Percentiles rank a stretch among this genome's conserved stretches.
Conservation (phyloP, 2,329 filamentous ascomycete species). For the Phialemonium atrogriseum region DNA sequence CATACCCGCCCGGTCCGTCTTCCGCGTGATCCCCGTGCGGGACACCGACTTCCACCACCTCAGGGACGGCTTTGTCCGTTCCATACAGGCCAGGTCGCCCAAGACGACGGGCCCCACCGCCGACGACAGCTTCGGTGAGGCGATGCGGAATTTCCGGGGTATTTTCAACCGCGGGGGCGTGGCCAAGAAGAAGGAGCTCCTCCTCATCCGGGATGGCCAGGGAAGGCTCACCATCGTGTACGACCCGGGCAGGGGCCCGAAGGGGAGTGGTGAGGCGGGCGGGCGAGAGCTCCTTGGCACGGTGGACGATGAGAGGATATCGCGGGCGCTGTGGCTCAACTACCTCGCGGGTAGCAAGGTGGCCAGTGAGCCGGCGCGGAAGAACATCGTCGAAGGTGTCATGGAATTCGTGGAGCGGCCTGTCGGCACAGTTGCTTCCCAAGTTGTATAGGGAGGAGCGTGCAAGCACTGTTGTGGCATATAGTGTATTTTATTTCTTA, state of each 20-base stretch:
- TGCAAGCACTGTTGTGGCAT: no score
- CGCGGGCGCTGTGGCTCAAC: constrained; percentile 77
- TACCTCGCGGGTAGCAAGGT: constrained; percentile 84
- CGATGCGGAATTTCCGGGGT: constrained; percentile 69
- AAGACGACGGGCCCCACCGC: constrained; percentile 26
- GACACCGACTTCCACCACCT: constrained; percentile 93
- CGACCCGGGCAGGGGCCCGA: constrained; percentile 39
- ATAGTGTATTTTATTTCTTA: no score
- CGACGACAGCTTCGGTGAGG: constrained; percentile 68
- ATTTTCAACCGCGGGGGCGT: constrained; percentile 77
- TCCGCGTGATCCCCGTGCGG: constrained; percentile 81
- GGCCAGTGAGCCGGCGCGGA: constrained; percentile 72
- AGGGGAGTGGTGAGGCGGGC: constrained; percentile 11
- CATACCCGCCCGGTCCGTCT: constrained; percentile 60
- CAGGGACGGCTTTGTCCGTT: constrained; percentile 82
- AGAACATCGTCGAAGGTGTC: constrained; percentile 78
- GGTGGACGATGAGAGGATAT: constrained; percentile 71
- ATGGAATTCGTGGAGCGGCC: constrained; percentile 84
- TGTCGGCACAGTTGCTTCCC: constrained; percentile 75
- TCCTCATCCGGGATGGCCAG: constrained; percentile 58
- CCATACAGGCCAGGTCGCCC: constrained; percentile 66
- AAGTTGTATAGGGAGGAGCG: constrained; percentile 57
- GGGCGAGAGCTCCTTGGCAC: constrained; percentile 54
- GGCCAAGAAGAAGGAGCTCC: constrained; percentile 69
- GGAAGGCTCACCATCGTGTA: constrained; percentile 64